Evolutionary conservation across 306 rosid species (phyloP), one percentile per base, ranked within the genome.

Genomic region (Rubus idaeus): DNA sequence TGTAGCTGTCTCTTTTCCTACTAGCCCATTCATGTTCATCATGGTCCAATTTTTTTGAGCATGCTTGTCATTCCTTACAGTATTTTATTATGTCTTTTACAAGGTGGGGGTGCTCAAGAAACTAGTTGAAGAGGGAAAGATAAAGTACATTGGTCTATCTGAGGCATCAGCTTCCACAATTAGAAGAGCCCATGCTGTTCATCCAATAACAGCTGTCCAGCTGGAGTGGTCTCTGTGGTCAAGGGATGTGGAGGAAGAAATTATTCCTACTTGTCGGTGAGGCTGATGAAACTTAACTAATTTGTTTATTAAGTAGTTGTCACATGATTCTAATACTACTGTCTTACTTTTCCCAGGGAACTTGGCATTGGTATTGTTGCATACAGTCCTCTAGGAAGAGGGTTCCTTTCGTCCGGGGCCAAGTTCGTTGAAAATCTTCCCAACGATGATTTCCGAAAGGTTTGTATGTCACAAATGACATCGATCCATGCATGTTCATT

Each of bases 161-260:
- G 95, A 90, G 87, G 95, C 95, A 13, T 90, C 92, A 9, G 79
- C 92, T 58, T 77, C 90, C 26, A 88, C 95, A 39, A 90, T 90
- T 66, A 90, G 92, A 86, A 86, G 92, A 83, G 92, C 95, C 21
- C 95, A 90, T 63, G 95, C 87, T 16, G 87, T 90, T 80, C 94
- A 86, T 82, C 94, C 94, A 1, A 82, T 87, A 30, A 74, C 94
- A 56, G 91, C 91, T 10, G 89, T 87, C 79, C 91, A 90, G 70
- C 35, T 90, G 69, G 94, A 87, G 61, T 87, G 94, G 88, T 90
- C 91, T 3, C 37, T 90, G 26, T 90, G 91, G 91, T 12, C 86
- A 0, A 83, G 91, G 82, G 94, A 88, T 77, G 90, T 70, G 0
- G 88, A 90, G 73, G 79, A 87, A 67, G 89, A 90, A 2, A 55